Evolutionary conservation across 2,329 filamentous ascomycete species (phyloP), one percentile per base, ranked within the genome.

Genomic region (Monosporascus sp.): DNA sequence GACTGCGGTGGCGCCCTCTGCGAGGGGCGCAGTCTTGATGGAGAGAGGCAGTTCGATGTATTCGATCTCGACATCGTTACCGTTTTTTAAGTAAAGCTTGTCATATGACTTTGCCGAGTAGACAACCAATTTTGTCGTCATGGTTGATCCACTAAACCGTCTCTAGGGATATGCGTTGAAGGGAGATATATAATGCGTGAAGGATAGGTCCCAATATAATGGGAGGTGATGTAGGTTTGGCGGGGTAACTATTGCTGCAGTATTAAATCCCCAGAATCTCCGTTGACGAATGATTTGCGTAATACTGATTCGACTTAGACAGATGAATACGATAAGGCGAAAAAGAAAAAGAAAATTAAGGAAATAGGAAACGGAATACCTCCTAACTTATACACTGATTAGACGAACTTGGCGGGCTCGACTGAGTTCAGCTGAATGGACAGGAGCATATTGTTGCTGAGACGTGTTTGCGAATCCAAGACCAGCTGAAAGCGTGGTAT

Each of bases 51-150:
- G 81, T 46, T 82, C 76, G 68, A 86, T 82, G 67, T 80, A 86
- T 53, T 72, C 64, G 51, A 86, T 69, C 11, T 80, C 73, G 58
- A 81, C 69, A 49, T 71, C 64, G 37, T 63, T 62, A 24, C 70
- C 60, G n/a, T 64, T 58, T 26, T 65, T 68, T 41, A 87, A 71
- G 66, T 77, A 84, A 55, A 72, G 70, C 59, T 76, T 78, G 72
- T 86, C 84, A 69, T 86, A 86, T 48, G 80, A 73, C 68, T 87
- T 86, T 52, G 82, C 72, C 70, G 80, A 85, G 70, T 86, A 88
- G 56, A 87, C 75, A 58, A 81, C 78, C 64, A 87, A 72, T 67
- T 80, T 81, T 14, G 22, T 26, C 9, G 11, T 24, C 43, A 46
- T 46, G 22, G 20, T 8, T 31, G 43, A 28, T 44, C 9, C n/a